Conservation (phyloP, 257 asterid species). For the Nicotiana noctiflora region DNA sequence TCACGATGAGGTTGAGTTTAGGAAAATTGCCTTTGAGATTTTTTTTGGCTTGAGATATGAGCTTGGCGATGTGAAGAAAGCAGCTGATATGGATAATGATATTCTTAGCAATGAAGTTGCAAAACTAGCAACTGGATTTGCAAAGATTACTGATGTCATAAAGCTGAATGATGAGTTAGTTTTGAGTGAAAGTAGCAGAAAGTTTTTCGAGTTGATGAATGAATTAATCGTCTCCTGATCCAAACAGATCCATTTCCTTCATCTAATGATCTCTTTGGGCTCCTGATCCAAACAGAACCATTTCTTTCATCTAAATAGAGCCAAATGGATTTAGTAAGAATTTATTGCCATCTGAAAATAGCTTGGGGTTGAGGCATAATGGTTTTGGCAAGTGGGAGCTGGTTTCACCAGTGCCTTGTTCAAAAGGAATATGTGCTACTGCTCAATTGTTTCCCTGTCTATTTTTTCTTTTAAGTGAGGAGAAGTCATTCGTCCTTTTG, state of each 20-base stretch:
- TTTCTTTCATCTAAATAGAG: background rate
- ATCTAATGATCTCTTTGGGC: background rate
- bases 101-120: constrained; percentile 39
- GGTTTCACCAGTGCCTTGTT: background rate
- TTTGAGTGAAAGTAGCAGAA: constrained; percentile 20
- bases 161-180: constrained; percentile 35
- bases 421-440: background rate
- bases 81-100: constrained; percentile 57
- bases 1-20: no score
- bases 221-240: constrained; percentile 19
- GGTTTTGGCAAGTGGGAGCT: background rate
- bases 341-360: background rate
- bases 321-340: background rate
- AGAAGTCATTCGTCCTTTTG: background rate
- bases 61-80: no score
- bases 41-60: no score
- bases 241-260: no score
- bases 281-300: background rate
- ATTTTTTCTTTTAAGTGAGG: background rate
- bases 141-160: constrained; percentile 35
- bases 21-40: no score
- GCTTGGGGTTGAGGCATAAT: background rate
- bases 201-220: constrained; percentile 34
- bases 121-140: constrained; percentile 43
- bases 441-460: background rate